Evolutionary conservation across 306 rosid genomes (phyloP).

Genomic region (Sphenostylis stenocarpa): DNA sequence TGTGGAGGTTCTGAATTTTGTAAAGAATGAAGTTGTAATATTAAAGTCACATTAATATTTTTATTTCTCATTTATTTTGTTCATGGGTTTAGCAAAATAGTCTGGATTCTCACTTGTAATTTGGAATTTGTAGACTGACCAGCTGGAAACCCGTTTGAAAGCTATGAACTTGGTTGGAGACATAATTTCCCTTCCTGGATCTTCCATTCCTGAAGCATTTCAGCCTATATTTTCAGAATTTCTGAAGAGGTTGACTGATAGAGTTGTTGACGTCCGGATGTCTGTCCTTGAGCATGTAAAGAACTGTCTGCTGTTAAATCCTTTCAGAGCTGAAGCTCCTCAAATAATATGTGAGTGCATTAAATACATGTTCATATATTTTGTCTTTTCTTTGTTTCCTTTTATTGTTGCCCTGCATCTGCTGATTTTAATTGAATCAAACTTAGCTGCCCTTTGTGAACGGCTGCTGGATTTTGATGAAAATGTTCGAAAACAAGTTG

Average conservation of each 20-base stretch:
- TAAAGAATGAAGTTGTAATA: conserved; percentile 10
- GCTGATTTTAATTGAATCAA: conserved; percentile 46
- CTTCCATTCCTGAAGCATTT: conserved; percentile 77
- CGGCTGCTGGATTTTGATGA: conserved; percentile 96
- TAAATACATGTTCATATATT: neutral
- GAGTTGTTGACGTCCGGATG: conserved; percentile 89
- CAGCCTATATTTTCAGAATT: conserved; percentile 92
- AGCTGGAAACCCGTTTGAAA: conserved; percentile 87
- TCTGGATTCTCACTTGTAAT: conserved; percentile 34
- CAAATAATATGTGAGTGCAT: conserved; percentile 74
- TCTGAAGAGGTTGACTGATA: conserved; percentile 91
- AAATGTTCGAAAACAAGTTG: conserved; percentile 93
- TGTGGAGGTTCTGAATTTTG: conserved; percentile 26
- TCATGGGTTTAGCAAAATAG: conserved; percentile 12
- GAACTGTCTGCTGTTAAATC: conserved; percentile 78
- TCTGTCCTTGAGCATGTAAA: conserved; percentile 82
- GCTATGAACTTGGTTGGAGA: conserved; percentile 94
- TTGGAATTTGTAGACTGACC: conserved; percentile 76
- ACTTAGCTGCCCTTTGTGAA: conserved; percentile 87
- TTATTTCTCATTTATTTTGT: neutral
- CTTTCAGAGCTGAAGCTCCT: conserved; percentile 76
- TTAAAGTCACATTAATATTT: conserved; percentile 8
- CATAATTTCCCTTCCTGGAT: conserved; percentile 73
- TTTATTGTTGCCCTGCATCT: neutral
- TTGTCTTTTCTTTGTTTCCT: conserved; percentile 9